These are phyloP conservation scores for Cutaneotrichosporon arboriforme DNA, from an alignment of 1,284 basidiomycete genomes.

Conservation along the genomic window DNA sequence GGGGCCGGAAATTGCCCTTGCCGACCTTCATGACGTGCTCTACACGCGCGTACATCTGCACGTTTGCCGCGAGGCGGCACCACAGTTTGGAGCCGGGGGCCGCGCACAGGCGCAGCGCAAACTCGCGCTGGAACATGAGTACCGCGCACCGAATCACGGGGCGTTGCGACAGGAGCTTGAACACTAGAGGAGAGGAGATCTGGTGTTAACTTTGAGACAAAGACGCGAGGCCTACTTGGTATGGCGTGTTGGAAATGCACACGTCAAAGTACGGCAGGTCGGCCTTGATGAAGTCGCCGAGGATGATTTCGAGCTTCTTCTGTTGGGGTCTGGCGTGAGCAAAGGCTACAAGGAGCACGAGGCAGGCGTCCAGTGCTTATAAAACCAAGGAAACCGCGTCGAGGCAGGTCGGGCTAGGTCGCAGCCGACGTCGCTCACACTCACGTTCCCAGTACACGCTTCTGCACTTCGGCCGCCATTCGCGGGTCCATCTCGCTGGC, in stretches of 20 bases:
- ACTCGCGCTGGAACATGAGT: slow-evolving; percentile 99
- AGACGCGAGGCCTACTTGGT: slow-evolving; percentile 57
- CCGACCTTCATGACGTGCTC: slow-evolving; percentile 96
- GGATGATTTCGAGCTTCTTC: slow-evolving; percentile 85
- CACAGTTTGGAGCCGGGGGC: slow-evolving; percentile 78
- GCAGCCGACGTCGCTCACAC: slow-evolving; percentile 46
- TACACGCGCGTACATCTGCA: slow-evolving; percentile 91
- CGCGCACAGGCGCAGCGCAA: slow-evolving; percentile 87
- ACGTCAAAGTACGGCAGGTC: slow-evolving; percentile 97
- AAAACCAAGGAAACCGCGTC: no score
- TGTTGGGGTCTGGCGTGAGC: slow-evolving; percentile 70
- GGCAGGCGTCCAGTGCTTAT: no score
- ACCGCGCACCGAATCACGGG: slow-evolving; percentile 90
- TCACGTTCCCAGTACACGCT: slow-evolving; percentile 96
- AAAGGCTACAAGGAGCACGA: no score
- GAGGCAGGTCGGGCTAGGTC: no score
- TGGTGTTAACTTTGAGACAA: slow-evolving; percentile 19
- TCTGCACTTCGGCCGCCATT: slow-evolving; percentile 96
- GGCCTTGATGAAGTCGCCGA: slow-evolving; percentile 96
- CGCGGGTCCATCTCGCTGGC: slow-evolving; percentile 98
- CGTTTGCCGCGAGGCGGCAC: slow-evolving; percentile 94
- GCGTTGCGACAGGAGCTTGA: slow-evolving; percentile 92
- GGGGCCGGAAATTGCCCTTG: slow-evolving; percentile 92
- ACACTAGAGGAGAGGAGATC: slow-evolving; percentile 96
- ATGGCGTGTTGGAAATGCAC: slow-evolving; percentile 98